A percentile compares a stretch with the other conserved stretches of the same genome.
Conservation (phyloP, 148 eudicot species). For the Rhododendron kiyosumense region DNA sequence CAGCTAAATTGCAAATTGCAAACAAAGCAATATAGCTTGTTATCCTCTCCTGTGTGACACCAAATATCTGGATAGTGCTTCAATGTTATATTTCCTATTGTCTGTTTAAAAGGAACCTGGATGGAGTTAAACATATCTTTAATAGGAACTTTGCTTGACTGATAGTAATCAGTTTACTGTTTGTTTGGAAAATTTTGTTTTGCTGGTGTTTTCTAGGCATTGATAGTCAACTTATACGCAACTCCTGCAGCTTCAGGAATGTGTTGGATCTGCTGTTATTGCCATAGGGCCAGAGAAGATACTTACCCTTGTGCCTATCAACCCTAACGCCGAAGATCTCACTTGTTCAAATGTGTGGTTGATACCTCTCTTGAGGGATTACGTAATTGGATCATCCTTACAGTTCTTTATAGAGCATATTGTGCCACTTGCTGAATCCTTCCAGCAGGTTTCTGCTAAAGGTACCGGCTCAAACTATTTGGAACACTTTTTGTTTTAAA, state of each 20-base stretch:
- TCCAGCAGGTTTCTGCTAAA: constrained; percentile 48
- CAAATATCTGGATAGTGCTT: not conserved
- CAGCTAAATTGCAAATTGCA: not conserved
- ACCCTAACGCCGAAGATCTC: constrained; percentile 35
- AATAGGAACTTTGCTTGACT: not conserved
- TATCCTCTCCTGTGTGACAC: not conserved
- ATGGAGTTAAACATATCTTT: not conserved
- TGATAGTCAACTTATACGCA: not conserved
- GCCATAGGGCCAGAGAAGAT: constrained; percentile 81
- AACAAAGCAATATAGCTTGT: not conserved
- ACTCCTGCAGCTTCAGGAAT: constrained; percentile 61
- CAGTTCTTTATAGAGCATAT: constrained; percentile 67
- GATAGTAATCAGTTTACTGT: not conserved
- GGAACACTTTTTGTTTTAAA: not conserved
- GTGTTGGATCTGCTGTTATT: constrained; percentile 79
- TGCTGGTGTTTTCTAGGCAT: not conserved
- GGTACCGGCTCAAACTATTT: constrained; percentile 33
- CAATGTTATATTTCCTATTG: not conserved
- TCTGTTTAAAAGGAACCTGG: not conserved
- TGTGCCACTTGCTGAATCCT: constrained; percentile 69
- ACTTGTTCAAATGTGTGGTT: constrained; percentile 79
- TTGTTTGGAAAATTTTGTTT: not conserved
- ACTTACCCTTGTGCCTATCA: constrained; percentile 57
- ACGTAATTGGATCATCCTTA: constrained; percentile 60
- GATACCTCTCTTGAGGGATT: constrained; percentile 60